These are phyloP conservation scores for Fusarium fracticaudum DNA, from an alignment of 2,329 filamentous ascomycete species.

Conservation along the genomic window DNA sequence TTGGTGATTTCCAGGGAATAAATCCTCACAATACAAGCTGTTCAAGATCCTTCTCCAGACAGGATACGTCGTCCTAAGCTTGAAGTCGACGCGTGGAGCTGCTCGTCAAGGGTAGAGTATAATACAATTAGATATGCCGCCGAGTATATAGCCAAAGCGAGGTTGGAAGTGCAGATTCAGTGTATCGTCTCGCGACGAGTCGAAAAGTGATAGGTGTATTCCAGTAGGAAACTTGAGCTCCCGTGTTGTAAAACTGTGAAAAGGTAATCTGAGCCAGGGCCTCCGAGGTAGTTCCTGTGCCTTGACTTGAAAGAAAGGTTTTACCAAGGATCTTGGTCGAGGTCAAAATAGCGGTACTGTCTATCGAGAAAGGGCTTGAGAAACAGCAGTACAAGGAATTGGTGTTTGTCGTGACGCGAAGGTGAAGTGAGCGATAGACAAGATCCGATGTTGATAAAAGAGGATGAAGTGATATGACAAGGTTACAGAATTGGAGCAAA, in stretches of 20 bases:
- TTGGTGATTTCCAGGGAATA: not conserved
- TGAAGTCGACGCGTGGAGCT: not conserved
- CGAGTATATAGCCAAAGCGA: not conserved
- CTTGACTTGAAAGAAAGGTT: slow-evolving; percentile 3
- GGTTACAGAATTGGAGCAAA: slow-evolving; percentile 38
- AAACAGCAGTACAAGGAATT: not conserved
- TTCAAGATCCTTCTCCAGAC: slow-evolving; percentile 1
- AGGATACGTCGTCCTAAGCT: not conserved
- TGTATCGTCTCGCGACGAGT: not conserved
- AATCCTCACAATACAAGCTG: not conserved
- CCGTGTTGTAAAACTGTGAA: slow-evolving; percentile 1
- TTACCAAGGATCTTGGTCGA: slow-evolving; percentile 1
- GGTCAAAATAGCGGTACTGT: not conserved
- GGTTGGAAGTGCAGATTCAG: not conserved
- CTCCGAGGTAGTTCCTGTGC: slow-evolving; percentile 7
- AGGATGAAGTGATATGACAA: slow-evolving; percentile 34
- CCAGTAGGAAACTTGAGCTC: slow-evolving; percentile 5
- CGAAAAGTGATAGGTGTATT: slow-evolving; percentile 5
- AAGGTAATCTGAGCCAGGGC: slow-evolving; percentile 17
- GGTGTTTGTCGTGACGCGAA: slow-evolving; percentile 1
- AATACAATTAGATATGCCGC: not conserved
- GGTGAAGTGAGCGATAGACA: slow-evolving; percentile 13
- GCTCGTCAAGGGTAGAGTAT: not conserved
- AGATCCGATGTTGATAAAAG: slow-evolving; percentile 28
- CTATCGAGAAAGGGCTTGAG: slow-evolving; percentile 3